A percentile compares a stretch with the other conserved stretches of the same genome.
Evolutionary conservation across 139 green algal species (phyloP).

Genomic region (Deuterostichococcus epilithicus): DNA sequence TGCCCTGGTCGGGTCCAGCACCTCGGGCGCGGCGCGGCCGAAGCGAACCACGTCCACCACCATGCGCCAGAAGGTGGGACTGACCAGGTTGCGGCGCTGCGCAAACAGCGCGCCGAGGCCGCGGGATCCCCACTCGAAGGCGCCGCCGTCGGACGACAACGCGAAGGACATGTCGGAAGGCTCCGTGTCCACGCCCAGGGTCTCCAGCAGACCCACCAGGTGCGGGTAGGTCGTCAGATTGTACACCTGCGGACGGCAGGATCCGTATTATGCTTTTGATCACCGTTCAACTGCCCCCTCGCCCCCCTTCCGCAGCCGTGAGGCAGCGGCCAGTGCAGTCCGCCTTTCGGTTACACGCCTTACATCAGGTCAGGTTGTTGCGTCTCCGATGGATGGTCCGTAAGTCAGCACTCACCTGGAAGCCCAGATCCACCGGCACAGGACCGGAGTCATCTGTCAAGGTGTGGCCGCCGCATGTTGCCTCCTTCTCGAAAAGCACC

Average conservation of each 20-base stretch:
- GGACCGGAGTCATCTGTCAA: conserved; percentile 65
- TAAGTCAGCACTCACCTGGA: too few species aligned
- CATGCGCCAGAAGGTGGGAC: conserved; percentile 78
- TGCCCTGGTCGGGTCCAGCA: conserved; percentile 41
- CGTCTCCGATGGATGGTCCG: too few species aligned
- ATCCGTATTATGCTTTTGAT: too few species aligned
- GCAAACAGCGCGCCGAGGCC: conserved; percentile 81
- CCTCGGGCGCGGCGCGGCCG: conserved; percentile 69
- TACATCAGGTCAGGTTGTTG: too few species aligned
- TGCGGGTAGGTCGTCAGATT: conserved; percentile 96
- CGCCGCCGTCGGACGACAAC: conserved; percentile 71
- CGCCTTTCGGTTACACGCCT: too few species aligned
- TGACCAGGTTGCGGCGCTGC: conserved; percentile 68
- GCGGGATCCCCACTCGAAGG: conserved; percentile 86
- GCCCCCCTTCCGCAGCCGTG: too few species aligned
- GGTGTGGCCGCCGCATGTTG: conserved; percentile 82
- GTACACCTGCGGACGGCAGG: conserved; percentile 60
- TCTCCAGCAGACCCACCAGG: conserved; percentile 86
- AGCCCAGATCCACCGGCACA: conserved; percentile 85
- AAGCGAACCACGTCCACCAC: conserved; percentile 89
- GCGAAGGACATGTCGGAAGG: conserved; percentile 93
- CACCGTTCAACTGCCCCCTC: too few species aligned
- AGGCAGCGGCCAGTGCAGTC: too few species aligned
- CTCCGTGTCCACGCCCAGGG: conserved; percentile 83
- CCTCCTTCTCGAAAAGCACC: conserved; percentile 83